Conservation (phyloP, 306 rosid genomes). For the Vicia sativa region DNA sequence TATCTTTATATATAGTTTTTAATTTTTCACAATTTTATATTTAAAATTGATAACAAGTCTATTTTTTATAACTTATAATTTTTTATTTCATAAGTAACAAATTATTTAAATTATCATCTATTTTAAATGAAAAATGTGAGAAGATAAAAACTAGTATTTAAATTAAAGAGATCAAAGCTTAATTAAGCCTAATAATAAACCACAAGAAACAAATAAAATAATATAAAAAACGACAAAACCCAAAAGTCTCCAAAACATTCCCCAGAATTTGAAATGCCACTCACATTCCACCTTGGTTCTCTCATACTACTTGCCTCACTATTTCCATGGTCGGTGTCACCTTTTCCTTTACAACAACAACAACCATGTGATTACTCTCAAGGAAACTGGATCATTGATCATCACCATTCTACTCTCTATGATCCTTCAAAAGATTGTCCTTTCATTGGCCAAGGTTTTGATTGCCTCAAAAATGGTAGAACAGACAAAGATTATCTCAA, state of each 20-base stretch:
- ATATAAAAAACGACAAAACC: neutral
- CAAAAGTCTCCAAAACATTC: neutral
- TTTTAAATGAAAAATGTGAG: too few species aligned
- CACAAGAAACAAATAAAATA: too few species aligned
- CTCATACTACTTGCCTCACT: neutral
- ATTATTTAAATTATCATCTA: too few species aligned
- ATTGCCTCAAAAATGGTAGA: slow-evolving; percentile 63
- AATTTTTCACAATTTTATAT: too few species aligned
- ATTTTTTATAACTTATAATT: too few species aligned
- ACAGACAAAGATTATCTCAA: slow-evolving; percentile 57
- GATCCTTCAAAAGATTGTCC: slow-evolving; percentile 48
- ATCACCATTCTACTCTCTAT: slow-evolving; percentile 46
- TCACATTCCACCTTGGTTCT: neutral
- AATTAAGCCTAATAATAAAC: too few species aligned
- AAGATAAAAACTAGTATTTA: too few species aligned
- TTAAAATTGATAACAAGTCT: too few species aligned
- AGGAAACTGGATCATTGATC: slow-evolving; percentile 57
- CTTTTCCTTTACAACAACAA: neutral
- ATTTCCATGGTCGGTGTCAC: slow-evolving; percentile 4
- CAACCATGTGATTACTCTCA: slow-evolving; percentile 46
- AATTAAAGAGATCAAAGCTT: too few species aligned
- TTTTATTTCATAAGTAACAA: too few species aligned
- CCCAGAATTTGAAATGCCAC: slow-evolving; percentile 35
- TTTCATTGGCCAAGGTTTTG: slow-evolving; percentile 55
- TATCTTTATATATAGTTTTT: too few species aligned